Base-by-base conservation (phyloP, 805 yeast species). In the Candida manassasensis region DNA sequence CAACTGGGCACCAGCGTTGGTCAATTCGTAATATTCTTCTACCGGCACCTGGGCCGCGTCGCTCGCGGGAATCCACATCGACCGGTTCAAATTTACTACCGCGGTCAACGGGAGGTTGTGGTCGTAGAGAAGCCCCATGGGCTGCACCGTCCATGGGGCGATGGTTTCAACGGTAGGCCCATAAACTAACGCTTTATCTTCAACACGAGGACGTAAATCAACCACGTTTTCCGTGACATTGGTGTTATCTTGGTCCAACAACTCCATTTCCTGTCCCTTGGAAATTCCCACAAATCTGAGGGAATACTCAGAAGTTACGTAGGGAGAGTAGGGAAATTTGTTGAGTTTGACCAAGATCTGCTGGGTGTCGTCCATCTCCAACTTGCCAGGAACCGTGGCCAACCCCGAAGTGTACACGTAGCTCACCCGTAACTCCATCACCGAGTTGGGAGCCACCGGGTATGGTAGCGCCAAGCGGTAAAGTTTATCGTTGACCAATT, bases 41-140 rank as follows among this genome's bases (percentile, higher is more conserved):
- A 87, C 68, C 26, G 55, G 86, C 74, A 40, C 83, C 52, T 35
- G 84, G 59, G 48, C 77, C 54, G 44, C 87, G 75, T 85, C 87
- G 73, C 65, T 55, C 44, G 88, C 95, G 2, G 96, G 90, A 34
- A 89, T 67, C 97, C 97, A 90, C 34, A 84, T 57, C 32, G 83
- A 84, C 53, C 97, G 75, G 39, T 75, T 67, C 41, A 87, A 68
- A 39, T 64, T 68, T 43, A 71, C 67, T 16, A 79, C 84, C 43
- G 73, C 71, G 13, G 79, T 61, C 37, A 87, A 50, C 10, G 97
- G 94, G 15, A 59, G 48, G 45, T 79, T 77, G 58, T 76, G 85
- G 38, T 73, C 75, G 61, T 74, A 89, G 24, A 75, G 59, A 22
- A 88, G 54, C 2, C 74, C 70, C 52, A 81, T 52, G n/a, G 77